Base-by-base conservation (phyloP, 495 filamentous ascomycete genomes). In the Articulospora tetracladia region DNA sequence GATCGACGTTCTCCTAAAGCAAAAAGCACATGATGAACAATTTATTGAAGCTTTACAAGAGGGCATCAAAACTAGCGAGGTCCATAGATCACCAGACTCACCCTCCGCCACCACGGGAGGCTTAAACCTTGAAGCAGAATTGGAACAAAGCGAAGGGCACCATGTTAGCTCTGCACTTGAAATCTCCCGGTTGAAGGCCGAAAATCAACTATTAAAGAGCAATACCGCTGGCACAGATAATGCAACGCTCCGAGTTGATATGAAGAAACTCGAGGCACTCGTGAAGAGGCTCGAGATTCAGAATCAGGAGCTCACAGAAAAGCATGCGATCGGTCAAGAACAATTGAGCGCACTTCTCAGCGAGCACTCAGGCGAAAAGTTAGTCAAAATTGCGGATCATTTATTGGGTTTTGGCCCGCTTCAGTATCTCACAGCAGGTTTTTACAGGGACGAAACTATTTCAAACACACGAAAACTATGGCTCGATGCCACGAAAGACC, bases 141-240 rank as follows among this genome's bases (percentile, higher is more conserved):
- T 79, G 1, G 64, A 69, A 61, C 24, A 71, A 19, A 56, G 34
- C 65, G 51, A 60, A 13, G 52, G 62, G 7, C 66, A 70, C 34
- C 66, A 70, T 12, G 39, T 44, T 17, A 63, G 69, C 3, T 67
- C 72, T 11, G 61, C 66, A 2, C 71, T 74, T 15, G 77, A 83
- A 62, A 55, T 80, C 27, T 76, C 79, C 27, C 74, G 79, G 30
- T 71, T 84, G 49, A 77, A 78, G 61, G 76, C 81, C 17, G 81
- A 84, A 64, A 82, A 80, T 62, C 69, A 74, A 48, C 68, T 82
- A 8, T 71, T 83, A 15, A 76, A 76, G 65, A 78, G 73, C 55
- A 79, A 71, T 58, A 70, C 72, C 0, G 77, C 75, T 10, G 77
- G 72, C 11, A 76, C 77, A 0, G 76, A 80, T 50, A 81, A 77